Evolutionary conservation across 108 stramenopile genomes (phyloP), one percentile per base, ranked within the genome.

Genomic region (Parietichytrium sp.): DNA sequence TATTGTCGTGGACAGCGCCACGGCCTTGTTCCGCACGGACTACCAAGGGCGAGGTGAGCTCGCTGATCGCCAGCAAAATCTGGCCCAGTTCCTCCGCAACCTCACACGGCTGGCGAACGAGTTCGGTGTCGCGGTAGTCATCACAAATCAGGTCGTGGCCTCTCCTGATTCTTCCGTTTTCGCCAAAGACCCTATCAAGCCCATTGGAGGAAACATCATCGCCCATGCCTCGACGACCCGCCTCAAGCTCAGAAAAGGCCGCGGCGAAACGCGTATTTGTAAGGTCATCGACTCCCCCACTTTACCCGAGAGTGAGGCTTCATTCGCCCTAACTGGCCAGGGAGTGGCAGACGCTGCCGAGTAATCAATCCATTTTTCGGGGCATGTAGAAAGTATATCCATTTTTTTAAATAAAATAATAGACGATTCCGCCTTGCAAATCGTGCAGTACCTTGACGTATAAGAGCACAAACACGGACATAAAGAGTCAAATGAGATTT

Each of bases 171-270:
- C 88, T 1, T 92, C 91, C 8, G 96, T 99, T 95, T 92, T 90
- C 45, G 97, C 98, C 87, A 96, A 96, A n/a, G 98, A 98, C 84
- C 80, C 90, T 18, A 97, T 96, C 47, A 98, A 98, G 86, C 97
- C 99, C 4, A 99, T 99, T 85, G 99, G 99, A 16, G 99, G 99
- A 29, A 99, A 99, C 88, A 99, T 99, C 82, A 95, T 99, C 52
- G 99, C 99, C 2, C 99, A 99, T 85, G 99, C 99, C 0, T 94
- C 94, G 7, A 97, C 96, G 18, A 98, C 97, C 33, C 91, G 99
- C n/a, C 85, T 99, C 80, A 92, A 96, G 20, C 90, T 99, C 55
- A 91, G 97, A 47, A 99, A 98, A 87, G 99, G 96, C 20, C 93
- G 99, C 38, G 98, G 97, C 6, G 96, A 98, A 79, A 98, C 97